Conservation (phyloP, 176 grass and related monocot species). For the Cenchrus purpureus region DNA sequence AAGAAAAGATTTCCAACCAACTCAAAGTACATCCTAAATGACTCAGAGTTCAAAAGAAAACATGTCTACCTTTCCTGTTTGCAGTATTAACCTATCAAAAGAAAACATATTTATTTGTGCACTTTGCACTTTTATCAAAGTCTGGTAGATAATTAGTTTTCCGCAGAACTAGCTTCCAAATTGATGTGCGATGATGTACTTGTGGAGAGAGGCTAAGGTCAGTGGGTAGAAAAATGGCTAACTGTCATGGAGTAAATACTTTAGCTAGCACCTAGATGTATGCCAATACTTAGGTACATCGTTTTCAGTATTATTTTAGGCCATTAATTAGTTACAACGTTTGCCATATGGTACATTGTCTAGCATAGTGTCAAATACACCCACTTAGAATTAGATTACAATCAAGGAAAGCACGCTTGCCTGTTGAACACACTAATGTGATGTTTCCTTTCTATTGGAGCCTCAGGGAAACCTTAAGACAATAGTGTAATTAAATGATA, state of each 20-base stretch:
- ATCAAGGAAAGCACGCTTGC: background rate
- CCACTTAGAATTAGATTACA: conserved; percentile 14
- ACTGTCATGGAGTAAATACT: conserved; percentile 17
- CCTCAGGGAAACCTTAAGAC: background rate
- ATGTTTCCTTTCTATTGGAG: conserved; percentile 6
- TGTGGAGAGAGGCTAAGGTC: background rate
- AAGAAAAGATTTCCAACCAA: conserved; percentile 9
- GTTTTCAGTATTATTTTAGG: background rate
- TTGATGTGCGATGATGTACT: conserved; percentile 1
- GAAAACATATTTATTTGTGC: background rate
- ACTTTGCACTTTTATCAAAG: background rate
- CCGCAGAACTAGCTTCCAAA: background rate
- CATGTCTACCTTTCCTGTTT: conserved; percentile 11
- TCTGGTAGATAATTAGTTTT: conserved; percentile 12
- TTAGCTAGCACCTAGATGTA: conserved; percentile 1
- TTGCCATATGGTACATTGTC: background rate
- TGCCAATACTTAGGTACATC: background rate
- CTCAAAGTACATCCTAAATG: conserved; percentile 8
- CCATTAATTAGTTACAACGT: conserved; percentile 1
- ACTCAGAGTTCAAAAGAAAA: background rate
- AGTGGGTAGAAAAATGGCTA: background rate
- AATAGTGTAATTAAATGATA: background rate
- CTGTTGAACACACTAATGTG: background rate
- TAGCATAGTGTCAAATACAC: background rate
- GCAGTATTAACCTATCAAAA: background rate